A percentile compares a stretch with the other conserved stretches of the same genome.
Conservation (phyloP, 306 rosid genomes). For the Cucurbita argyrosperma region DNA sequence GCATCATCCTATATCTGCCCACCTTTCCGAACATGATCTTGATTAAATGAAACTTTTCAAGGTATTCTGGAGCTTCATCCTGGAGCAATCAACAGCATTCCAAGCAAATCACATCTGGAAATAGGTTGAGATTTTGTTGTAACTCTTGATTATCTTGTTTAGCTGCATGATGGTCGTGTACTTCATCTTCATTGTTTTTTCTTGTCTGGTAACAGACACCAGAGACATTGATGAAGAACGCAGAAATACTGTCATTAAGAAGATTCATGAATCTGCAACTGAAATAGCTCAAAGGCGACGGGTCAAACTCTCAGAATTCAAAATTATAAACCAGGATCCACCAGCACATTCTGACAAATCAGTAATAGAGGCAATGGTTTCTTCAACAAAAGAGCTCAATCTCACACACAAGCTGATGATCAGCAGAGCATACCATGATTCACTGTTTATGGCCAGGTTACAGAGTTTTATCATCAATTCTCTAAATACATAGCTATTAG, state of each 20-base stretch:
- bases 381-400: conserved; percentile 58
- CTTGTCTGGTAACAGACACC: conserved; percentile 35
- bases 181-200: background rate
- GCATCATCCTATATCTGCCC: background rate
- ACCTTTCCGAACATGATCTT: background rate
- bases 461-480: background rate
- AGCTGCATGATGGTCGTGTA: background rate
- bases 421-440: conserved; percentile 92
- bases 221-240: conserved; percentile 83
- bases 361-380: conserved; percentile 56
- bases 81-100: conserved; percentile 95
- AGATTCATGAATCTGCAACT: conserved; percentile 54
- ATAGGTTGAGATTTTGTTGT: conserved; percentile 42
- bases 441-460: conserved; percentile 92
- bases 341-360: conserved; percentile 64
- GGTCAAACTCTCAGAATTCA: conserved; percentile 64
- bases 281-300: conserved; percentile 44
- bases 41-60: conserved; percentile 7
- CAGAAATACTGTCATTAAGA: conserved; percentile 68
- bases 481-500: background rate
- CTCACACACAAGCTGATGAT: conserved; percentile 78
- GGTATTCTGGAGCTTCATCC: conserved; percentile 86
- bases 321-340: conserved; percentile 78
- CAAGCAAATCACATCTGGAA: conserved; percentile 78
- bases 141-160: background rate